Evolutionary conservation across 1,139 yeast species (phyloP).

Genomic region (Taiozyma sp.): DNA sequence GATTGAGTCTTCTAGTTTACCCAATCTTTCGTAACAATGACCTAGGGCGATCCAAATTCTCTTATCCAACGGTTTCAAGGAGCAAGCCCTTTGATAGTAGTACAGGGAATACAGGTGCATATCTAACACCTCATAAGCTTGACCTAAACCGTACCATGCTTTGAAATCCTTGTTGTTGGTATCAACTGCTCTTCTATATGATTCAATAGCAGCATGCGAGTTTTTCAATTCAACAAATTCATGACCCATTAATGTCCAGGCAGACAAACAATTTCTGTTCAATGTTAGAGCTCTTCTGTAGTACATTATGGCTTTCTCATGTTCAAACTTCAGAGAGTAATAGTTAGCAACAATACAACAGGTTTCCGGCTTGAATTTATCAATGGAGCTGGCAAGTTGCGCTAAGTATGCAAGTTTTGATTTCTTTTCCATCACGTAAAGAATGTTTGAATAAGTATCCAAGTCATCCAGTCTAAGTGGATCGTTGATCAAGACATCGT

Average conservation of each 20-base stretch:
- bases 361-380: slow-evolving; percentile 89
- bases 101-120: slow-evolving; percentile 92
- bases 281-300: slow-evolving; percentile 85
- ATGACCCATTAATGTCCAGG: slow-evolving; percentile 99
- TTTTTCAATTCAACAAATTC: slow-evolving; percentile 95
- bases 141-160: slow-evolving; percentile 99
- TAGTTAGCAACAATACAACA: slow-evolving; percentile 94
- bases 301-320: slow-evolving; percentile 90
- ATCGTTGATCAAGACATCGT: slow-evolving; percentile 65
- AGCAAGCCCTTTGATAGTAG: slow-evolving; percentile 89
- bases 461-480: slow-evolving; percentile 88
- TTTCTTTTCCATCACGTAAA: slow-evolving; percentile 89
- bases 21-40: slow-evolving; percentile 79
- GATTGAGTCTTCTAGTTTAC: slow-evolving; percentile 38
- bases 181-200: slow-evolving; percentile 87
- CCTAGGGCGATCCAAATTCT: slow-evolving; percentile 98
- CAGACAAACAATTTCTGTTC: slow-evolving; percentile 77
- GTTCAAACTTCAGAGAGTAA: slow-evolving; percentile 88
- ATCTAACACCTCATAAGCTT: slow-evolving; percentile 94
- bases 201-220: slow-evolving; percentile 96
- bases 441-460: slow-evolving; percentile 88
- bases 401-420: slow-evolving; percentile 84
- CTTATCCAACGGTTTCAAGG: slow-evolving; percentile 82
- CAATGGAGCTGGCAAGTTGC: slow-evolving; percentile 77
- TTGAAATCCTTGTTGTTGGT: slow-evolving; percentile 86